phyloP scores from a whole-genome alignment of 2,329 filamentous ascomycete species.

The Cytospora piceicola region DNA sequence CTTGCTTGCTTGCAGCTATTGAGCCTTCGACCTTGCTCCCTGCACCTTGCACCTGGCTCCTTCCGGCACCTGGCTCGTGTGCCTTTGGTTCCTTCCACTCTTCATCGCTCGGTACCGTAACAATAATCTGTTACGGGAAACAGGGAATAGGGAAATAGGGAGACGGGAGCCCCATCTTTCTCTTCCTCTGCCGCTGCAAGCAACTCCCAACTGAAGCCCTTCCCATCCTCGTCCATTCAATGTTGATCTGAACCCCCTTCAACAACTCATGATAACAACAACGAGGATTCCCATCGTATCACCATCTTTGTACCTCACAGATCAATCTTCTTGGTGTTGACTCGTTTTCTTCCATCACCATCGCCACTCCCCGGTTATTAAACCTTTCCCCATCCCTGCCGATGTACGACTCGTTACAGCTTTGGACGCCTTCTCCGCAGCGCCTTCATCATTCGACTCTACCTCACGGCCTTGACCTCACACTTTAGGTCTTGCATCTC shows the following conservation, averaged over 20 bases:
- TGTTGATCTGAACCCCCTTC: slow-evolving; percentile 7
- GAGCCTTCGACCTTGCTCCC: neutral
- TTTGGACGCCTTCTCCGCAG: slow-evolving; percentile 22
- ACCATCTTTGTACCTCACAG: slow-evolving; percentile 9
- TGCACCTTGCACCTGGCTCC: neutral
- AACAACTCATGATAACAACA: slow-evolving; percentile 20
- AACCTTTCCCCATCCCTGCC: slow-evolving; percentile 15
- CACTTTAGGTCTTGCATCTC: slow-evolving; percentile 25
- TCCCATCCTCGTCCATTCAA: neutral
- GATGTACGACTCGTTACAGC: slow-evolving; percentile 25
- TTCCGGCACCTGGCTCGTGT: neutral
- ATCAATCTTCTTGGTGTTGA: slow-evolving; percentile 18
- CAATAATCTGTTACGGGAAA: neutral
- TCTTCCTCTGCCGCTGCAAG: neutral
- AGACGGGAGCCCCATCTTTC: slow-evolving; percentile 4
- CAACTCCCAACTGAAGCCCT: neutral
- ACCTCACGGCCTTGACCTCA: slow-evolving; percentile 19
- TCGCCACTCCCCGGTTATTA: slow-evolving; percentile 22
- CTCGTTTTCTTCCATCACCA: slow-evolving; percentile 17
- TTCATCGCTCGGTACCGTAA: neutral
- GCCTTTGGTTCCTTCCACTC: neutral
- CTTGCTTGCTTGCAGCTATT: slow-evolving; percentile 7
- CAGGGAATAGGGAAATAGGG: slow-evolving; percentile 6
- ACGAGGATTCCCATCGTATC: slow-evolving; percentile 8
- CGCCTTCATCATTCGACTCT: slow-evolving; percentile 17